phyloP scores from a whole-genome alignment of 495 filamentous ascomycete genomes.

The Massariosphaeria phaeospora region DNA sequence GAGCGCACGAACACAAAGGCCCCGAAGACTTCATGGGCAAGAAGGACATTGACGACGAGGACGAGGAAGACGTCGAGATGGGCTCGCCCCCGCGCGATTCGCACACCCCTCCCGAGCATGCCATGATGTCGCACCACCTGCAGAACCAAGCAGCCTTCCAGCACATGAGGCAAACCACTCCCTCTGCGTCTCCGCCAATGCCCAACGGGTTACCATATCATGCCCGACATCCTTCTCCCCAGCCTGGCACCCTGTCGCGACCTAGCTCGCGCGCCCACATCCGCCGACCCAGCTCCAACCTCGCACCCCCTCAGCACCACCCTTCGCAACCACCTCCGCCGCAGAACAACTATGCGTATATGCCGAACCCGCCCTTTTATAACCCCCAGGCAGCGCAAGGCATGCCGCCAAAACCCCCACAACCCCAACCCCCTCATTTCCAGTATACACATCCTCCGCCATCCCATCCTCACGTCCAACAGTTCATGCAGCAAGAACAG shows the following conservation, averaged over 20 bases:
- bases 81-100: conserved; percentile 58
- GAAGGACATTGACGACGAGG: conserved; percentile 78
- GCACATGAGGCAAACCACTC: conserved; percentile 74
- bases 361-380: conserved; percentile 80
- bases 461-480: conserved; percentile 39
- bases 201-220: conserved; percentile 69
- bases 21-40: conserved; percentile 87
- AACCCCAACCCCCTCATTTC: conserved; percentile 37
- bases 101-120: conserved; percentile 51
- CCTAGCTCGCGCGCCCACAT: conserved; percentile 78
- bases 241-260: conserved; percentile 68
- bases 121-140: conserved; percentile 68
- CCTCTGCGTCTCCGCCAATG: conserved; percentile 86
- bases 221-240: conserved; percentile 71
- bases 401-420: conserved; percentile 34
- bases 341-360: conserved; percentile 75
- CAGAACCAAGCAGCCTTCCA: conserved; percentile 68
- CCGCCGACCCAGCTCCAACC: conserved; percentile 68
- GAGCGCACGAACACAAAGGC: conserved; percentile 92
- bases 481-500: conserved; percentile 39
- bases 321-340: conserved; percentile 57
- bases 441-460: conserved; percentile 35
- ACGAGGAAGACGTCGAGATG: conserved; percentile 70
- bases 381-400: conserved; percentile 59
- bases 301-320: conserved; percentile 58